Percentiles rank a stretch among this genome's conserved stretches.
Evolutionary conservation across 2,329 filamentous ascomycete species (phyloP).

Genomic region (Dendryphion nanum): DNA sequence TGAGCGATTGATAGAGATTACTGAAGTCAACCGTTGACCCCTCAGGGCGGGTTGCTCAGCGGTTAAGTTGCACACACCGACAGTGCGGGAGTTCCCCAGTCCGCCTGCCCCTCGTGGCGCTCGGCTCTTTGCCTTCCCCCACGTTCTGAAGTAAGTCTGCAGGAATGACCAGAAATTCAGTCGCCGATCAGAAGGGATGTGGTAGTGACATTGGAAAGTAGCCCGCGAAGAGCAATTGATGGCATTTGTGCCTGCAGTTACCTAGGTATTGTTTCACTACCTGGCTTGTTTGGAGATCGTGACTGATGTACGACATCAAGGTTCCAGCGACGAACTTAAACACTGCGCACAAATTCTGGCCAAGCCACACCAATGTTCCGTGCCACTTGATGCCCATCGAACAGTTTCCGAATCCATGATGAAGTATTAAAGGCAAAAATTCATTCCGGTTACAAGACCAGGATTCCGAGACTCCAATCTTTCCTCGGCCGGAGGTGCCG

Average conservation of each 20-base stretch:
- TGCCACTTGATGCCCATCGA: no score
- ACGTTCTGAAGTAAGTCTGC: slow-evolving; percentile 10
- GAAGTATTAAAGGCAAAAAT: no score
- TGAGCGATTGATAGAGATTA: slow-evolving; percentile 1
- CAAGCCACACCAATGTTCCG: no score
- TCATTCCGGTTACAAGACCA: no score
- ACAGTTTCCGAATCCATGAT: no score
- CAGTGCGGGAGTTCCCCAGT: slow-evolving; percentile 7
- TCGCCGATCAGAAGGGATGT: no score
- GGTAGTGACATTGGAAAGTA: no score
- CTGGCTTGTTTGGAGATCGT: not conserved
- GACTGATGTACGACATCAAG: not conserved
- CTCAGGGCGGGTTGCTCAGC: not conserved
- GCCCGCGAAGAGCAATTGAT: not conserved
- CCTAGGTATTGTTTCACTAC: not conserved
- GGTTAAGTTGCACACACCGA: slow-evolving; percentile 9
- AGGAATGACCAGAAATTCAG: not conserved
- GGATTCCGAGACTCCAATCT: no score
- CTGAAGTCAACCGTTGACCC: not conserved
- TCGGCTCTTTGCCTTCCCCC: slow-evolving; percentile 10
- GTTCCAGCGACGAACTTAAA: no score
- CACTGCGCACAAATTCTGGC: no score
- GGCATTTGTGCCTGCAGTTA: not conserved
- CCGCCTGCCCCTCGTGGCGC: slow-evolving; percentile 10
- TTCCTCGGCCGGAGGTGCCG: no score